Evolutionary conservation across 1,284 basidiomycete species (phyloP), one percentile per base, ranked within the genome.

Genomic region (Leccinum pachyderme): DNA sequence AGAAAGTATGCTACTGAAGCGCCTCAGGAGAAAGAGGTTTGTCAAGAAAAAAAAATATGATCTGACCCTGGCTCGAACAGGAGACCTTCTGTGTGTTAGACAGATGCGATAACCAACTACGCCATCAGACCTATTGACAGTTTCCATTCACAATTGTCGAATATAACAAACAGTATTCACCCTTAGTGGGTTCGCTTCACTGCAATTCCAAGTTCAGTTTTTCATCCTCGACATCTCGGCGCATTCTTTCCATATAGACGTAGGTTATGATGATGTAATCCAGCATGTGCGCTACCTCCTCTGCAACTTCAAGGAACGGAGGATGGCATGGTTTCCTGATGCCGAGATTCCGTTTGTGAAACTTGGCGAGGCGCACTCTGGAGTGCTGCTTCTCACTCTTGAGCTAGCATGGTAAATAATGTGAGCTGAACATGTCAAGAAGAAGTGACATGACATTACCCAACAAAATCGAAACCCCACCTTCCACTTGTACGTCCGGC

Each of bases 51-150:
- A 35, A 35, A 33, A 33, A 15, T 4, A 33, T 33, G 32, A 33
- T 32, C 77, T 77, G 76, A 79, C 60, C 77, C 78, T 75, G 78
- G 77, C 57, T 79, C 79, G 78, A 81, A 80, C 79, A 75, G 78
- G 67, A 73, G 79, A 79, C 79, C 79, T 79, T 81, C 78, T 79
- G 78, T 81, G 78, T 81, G 80, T 81, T 82, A 29, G 28, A 29
- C 28, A 29, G 28, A 29, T 29, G 28, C 28, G 28, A 29, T 29
- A 29, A 29, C 28, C 28, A 29, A 29, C 28, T 32, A 33, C 32
- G 32, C 13, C 13, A 35, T 35, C n/a, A n/a, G 7, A 37, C 35
- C 35, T 5, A 1, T 37, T 18, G 18, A 18, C 18, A 15, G 0
- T 11, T 18, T 9, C 2, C 0, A 18, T 3, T 9, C 2, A 37